These are phyloP conservation scores for Flaveria brownii DNA, from an alignment of 129 eudicot genomes.

Conservation along the genomic window DNA sequence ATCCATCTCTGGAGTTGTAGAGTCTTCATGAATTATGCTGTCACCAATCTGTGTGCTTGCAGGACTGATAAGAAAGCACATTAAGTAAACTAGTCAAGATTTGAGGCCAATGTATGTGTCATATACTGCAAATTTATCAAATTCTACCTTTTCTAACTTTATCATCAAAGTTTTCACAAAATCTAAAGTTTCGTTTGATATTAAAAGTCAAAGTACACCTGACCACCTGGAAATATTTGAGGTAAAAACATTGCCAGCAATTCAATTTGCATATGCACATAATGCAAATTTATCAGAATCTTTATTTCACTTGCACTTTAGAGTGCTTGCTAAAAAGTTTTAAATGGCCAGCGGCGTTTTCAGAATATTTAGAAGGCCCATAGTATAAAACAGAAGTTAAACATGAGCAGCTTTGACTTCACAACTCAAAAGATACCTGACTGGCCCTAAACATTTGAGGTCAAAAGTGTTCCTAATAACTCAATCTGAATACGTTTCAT, in stretches of 20 bases:
- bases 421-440: not conserved
- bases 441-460: not conserved
- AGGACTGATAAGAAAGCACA: constrained; percentile 7
- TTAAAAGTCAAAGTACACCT: not conserved
- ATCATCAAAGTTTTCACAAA: too few species aligned
- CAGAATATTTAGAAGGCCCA: not conserved
- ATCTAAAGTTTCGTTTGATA: not conserved
- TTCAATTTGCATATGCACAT: not conserved
- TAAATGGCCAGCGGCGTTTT: not conserved
- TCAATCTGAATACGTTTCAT: not conserved
- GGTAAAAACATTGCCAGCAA: not conserved
- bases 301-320: not conserved
- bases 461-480: not conserved
- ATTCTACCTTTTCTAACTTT: not conserved
- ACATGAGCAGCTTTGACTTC: not conserved
- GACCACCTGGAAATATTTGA: not conserved
- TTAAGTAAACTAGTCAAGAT: not conserved
- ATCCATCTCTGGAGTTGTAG: constrained; percentile 37
- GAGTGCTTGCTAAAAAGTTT: not conserved
- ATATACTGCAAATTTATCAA: not conserved
- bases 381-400: not conserved
- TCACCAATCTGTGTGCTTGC: constrained; percentile 29
- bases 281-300: not conserved
- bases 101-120: not conserved
- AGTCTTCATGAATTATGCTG: constrained; percentile 31